Percentiles rank a stretch among this genome's conserved stretches.
Evolutionary conservation across 306 rosid genomes (phyloP).

Genomic region (Quercus gilva): DNA sequence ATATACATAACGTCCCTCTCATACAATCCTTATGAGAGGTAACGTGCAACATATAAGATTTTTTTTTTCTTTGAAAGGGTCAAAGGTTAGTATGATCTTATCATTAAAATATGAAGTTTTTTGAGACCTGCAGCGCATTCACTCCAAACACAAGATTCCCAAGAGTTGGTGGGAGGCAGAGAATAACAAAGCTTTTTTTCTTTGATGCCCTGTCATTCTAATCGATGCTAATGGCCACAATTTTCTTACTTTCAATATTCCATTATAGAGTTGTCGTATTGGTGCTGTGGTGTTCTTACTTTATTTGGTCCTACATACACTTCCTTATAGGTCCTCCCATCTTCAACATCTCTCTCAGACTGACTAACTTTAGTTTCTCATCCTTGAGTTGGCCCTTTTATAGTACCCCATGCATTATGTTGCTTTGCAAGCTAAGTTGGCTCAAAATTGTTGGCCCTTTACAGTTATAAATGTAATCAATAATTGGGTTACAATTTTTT

Average conservation of each 20-base stretch:
- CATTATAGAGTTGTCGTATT: background rate
- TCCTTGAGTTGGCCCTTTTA: too few species aligned
- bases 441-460: too few species aligned
- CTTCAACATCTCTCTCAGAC: background rate
- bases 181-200: background rate
- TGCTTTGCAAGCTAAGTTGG: too few species aligned
- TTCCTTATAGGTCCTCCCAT: background rate
- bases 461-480: too few species aligned
- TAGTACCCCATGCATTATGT: too few species aligned
- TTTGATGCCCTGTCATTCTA: constrained; percentile 1
- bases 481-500: too few species aligned
- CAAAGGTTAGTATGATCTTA: background rate
- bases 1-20: too few species aligned
- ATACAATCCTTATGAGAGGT: too few species aligned
- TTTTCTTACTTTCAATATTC: background rate
- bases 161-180: constrained; percentile 14
- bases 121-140: constrained; percentile 2
- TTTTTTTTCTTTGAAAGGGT: background rate
- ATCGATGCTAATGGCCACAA: background rate
- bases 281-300: background rate
- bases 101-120: background rate
- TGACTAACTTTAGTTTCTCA: background rate
- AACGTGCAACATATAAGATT: too few species aligned
- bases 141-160: constrained; percentile 28
- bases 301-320: background rate